phyloP scores from a whole-genome alignment of 148 eudicot genomes.

The Nepenthes gracilis region DNA sequence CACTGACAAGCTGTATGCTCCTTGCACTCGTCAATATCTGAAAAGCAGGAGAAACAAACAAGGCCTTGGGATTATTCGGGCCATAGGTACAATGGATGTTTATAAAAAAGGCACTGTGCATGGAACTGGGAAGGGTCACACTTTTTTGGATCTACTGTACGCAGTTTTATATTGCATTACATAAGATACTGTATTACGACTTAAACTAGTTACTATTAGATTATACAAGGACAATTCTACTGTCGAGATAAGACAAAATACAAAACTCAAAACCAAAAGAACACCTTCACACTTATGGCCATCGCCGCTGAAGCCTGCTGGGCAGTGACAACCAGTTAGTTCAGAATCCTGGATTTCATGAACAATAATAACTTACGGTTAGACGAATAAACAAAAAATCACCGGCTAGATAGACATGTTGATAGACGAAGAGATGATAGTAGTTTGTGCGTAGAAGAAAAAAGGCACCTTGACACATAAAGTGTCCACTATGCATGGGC shows the following conservation, averaged over 20 bases:
- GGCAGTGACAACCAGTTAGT: constrained; percentile 62
- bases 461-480: not conserved
- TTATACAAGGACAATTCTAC: too few relatives aligned
- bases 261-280: not conserved
- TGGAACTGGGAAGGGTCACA: too few relatives aligned
- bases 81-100: too few relatives aligned
- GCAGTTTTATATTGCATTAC: too few relatives aligned
- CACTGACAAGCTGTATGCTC: constrained; percentile 60
- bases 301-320: constrained; percentile 76
- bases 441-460: not conserved
- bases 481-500: not conserved
- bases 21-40: constrained; percentile 84
- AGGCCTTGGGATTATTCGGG: too few relatives aligned
- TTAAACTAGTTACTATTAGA: too few relatives aligned
- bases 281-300: constrained; percentile 78
- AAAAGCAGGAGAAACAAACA: not conserved
- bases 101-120: too few relatives aligned
- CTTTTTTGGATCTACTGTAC: too few relatives aligned
- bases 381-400: not conserved
- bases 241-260: too few relatives aligned
- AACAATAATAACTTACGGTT: not conserved
- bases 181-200: too few relatives aligned
- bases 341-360: constrained; percentile 31
- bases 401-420: not conserved
- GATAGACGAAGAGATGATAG: too few relatives aligned